Base-by-base conservation (phyloP, 208 protist species). In the Trypanosoma cruzi region DNA sequence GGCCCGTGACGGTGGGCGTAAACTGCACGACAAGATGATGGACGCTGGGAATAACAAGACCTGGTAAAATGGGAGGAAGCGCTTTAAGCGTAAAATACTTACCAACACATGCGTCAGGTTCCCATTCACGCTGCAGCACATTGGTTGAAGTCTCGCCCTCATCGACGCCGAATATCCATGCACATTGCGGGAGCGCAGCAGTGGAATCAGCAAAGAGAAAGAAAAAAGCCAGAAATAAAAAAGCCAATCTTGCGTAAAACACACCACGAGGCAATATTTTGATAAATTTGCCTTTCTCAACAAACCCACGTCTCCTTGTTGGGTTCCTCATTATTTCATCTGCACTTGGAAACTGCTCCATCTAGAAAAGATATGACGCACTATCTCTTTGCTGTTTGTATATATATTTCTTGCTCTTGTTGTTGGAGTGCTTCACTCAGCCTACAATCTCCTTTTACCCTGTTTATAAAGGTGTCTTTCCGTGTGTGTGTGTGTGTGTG, bases 141-240 rank as follows among this genome's bases (percentile, higher is more conserved):
- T 11, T 57, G 3, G 52, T 57, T 4, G 20, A 0, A n/a, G 54
- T 54, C 26, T 68, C 68, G 0, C 84, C 82, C 65, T 88, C 82
- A 0, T 11, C 62, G 8, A 60, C 66, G 16, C 14, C 48, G 64
- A 84, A 86, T 32, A 82, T 59, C 69, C 80, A 88, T 54, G 53
- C 64, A 63, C 77, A 84, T 57, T 55, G 65, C 20, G 54, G 37
- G 2, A 46, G 32, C 49, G 52, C 50, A 26, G 46, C 63, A 37
- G 37, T 40, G 53, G 63, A 49, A 26, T 44, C 61, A 22, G 52
- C 46, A 7, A 32, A 3, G 14, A 31, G 24, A 24, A 66, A 4
- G 31, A 14, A n/a, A n/a, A 66, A 1, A 20, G 29, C 0, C 22
- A 57, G 28, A 0, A 57, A 57, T n/a, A 57, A 5, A 32, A 32